Evolutionary conservation across 345 rosid species (phyloP).

Genomic region (Arabidopsis arenosa): DNA sequence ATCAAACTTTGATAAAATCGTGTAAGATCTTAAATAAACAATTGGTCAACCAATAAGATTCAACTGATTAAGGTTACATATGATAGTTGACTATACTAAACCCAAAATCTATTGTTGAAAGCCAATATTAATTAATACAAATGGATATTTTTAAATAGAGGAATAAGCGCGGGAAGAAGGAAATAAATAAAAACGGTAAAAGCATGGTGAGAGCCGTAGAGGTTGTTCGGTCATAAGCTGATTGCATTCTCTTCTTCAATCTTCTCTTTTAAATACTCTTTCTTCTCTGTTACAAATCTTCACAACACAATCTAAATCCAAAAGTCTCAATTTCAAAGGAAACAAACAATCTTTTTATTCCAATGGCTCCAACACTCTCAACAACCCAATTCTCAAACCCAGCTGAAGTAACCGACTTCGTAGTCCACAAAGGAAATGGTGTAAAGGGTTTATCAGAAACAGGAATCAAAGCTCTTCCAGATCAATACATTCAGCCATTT

Average conservation of each 20-base stretch:
- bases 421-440: constrained; percentile 52
- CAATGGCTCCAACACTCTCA: constrained; percentile 49
- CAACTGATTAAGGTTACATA: background rate
- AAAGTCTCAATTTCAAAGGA: background rate
- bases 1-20: background rate
- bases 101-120: background rate
- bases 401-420: constrained; percentile 48
- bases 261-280: constrained; percentile 38
- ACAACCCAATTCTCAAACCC: constrained; percentile 31
- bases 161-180: constrained; percentile 33
- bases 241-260: constrained; percentile 35
- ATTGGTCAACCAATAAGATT: background rate
- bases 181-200: constrained; percentile 26
- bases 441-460: constrained; percentile 58
- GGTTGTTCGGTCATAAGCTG: constrained; percentile 45
- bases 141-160: background rate
- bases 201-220: constrained; percentile 43
- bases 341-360: background rate
- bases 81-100: background rate
- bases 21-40: no score
- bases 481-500: constrained; percentile 51
- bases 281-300: constrained; percentile 27
- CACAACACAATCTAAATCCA: constrained; percentile 20
- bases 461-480: constrained; percentile 53
- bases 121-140: background rate